Conservation (phyloP, 768 basidiomycete species). For the Tulasnella sp. region DNA sequence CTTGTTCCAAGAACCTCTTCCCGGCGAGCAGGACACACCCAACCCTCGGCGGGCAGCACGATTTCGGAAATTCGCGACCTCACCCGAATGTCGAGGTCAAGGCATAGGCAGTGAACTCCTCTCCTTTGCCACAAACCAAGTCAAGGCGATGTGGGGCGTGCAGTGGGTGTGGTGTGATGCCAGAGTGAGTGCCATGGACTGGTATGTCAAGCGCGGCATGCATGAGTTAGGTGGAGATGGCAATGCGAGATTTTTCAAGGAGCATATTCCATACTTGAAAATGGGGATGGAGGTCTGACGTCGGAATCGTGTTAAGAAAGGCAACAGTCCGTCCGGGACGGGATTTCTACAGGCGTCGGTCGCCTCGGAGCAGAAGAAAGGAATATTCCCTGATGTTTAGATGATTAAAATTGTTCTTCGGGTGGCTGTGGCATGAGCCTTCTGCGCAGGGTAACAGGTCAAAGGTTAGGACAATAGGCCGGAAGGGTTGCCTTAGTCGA, state of each 20-base stretch:
- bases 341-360: not conserved
- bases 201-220: constrained; percentile 3
- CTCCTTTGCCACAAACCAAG: not conserved
- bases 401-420: not conserved
- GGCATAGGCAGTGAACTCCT: constrained; percentile 1
- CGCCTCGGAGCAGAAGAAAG: not conserved
- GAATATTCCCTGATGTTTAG: not conserved
- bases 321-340: not conserved
- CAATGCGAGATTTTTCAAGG: not conserved
- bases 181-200: constrained; percentile 5
- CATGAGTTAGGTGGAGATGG: not conserved
- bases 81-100: not conserved
- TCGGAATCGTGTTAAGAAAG: not conserved
- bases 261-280: constrained; percentile 1
- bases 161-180: constrained; percentile 9
- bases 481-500: not conserved
- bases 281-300: constrained; percentile 3
- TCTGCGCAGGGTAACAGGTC: not conserved
- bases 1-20: not conserved
- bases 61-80: constrained; percentile 9
- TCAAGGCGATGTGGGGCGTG: constrained; percentile 1
- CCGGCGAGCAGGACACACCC: not conserved
- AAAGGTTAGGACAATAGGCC: not conserved
- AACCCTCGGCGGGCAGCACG: not conserved
- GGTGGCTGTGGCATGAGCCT: not conserved